Evolutionary conservation across 345 rosid species (phyloP).

Genomic region (Nasturtium officinale): DNA sequence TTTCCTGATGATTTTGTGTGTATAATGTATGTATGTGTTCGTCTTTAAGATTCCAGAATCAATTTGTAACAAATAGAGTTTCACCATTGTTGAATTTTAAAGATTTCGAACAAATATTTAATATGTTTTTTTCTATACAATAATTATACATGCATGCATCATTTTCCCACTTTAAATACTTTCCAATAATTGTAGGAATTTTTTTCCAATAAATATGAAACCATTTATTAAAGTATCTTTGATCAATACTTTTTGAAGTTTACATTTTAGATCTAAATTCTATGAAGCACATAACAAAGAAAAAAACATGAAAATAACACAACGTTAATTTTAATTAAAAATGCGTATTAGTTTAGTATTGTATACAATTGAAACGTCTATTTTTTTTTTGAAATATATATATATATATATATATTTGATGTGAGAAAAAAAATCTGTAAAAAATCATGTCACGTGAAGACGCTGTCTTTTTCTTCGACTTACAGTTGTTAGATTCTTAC

Average conservation of each 20-base stretch:
- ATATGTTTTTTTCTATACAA: not conserved
- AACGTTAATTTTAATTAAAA: too few relatives aligned
- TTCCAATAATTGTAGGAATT: constrained; percentile 13
- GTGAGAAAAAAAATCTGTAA: too few relatives aligned
- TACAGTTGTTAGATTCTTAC: constrained; percentile 25
- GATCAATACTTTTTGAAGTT: not conserved
- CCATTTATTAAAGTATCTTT: too few relatives aligned
- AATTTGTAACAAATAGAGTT: constrained; percentile 15
- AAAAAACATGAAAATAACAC: not conserved
- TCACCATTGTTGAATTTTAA: not conserved
- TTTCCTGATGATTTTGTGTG: constrained; percentile 5
- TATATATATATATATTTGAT: too few relatives aligned
- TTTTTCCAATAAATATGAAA: not conserved
- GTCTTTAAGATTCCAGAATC: constrained; percentile 8
- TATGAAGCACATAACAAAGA: not conserved
- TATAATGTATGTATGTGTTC: constrained; percentile 9
- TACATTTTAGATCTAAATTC: not conserved
- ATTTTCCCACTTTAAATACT: constrained; percentile 5
- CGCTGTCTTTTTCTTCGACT: constrained; percentile 22
- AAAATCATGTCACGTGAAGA: constrained; percentile 33
- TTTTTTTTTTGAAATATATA: not conserved
- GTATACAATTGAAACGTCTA: not conserved
- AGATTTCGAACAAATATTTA: not conserved
- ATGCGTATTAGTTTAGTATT: not conserved
- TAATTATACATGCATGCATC: constrained; percentile 11